Conservation (phyloP, 345 rosid genomes). For the Mallotus nudiflorus region DNA sequence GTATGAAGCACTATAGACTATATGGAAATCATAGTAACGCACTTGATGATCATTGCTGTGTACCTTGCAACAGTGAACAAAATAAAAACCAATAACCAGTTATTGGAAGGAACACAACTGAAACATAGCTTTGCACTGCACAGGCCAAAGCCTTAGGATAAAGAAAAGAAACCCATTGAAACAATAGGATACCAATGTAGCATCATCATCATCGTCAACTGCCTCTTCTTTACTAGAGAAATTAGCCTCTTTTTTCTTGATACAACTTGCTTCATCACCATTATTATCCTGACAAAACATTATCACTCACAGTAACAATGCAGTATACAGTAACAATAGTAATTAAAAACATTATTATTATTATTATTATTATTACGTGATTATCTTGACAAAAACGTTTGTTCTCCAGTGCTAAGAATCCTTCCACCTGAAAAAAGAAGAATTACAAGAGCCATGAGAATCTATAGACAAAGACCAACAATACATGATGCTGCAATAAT, state of each 20-base stretch:
- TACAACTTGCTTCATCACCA: constrained; percentile 27
- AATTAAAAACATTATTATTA: not conserved
- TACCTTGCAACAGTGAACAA: constrained; percentile 40
- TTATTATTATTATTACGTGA: too few relatives aligned
- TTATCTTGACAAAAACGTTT: constrained; percentile 26
- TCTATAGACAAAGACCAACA: not conserved
- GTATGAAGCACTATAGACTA: constrained; percentile 68
- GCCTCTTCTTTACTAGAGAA: constrained; percentile 36
- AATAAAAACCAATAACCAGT: not conserved
- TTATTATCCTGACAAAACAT: constrained; percentile 27
- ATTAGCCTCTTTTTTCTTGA: constrained; percentile 26
- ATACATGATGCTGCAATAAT: not conserved
- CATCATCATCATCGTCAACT: constrained; percentile 57
- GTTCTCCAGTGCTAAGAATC: constrained; percentile 66
- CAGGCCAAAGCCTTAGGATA: not conserved
- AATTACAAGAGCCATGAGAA: not conserved
- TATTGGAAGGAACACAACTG: not conserved
- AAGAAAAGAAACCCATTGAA: not conserved
- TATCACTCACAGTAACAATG: not conserved
- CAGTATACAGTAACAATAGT: not conserved
- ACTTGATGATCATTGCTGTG: constrained; percentile 37
- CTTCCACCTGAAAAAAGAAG: constrained; percentile 39
- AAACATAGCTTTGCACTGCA: not conserved
- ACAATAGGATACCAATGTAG: constrained; percentile 54
- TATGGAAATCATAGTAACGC: constrained; percentile 73